Evolutionary conservation across 192 early-diverging fungal genomes (phyloP), one percentile per base, ranked within the genome.

Genomic region (Coemansia sp.): DNA sequence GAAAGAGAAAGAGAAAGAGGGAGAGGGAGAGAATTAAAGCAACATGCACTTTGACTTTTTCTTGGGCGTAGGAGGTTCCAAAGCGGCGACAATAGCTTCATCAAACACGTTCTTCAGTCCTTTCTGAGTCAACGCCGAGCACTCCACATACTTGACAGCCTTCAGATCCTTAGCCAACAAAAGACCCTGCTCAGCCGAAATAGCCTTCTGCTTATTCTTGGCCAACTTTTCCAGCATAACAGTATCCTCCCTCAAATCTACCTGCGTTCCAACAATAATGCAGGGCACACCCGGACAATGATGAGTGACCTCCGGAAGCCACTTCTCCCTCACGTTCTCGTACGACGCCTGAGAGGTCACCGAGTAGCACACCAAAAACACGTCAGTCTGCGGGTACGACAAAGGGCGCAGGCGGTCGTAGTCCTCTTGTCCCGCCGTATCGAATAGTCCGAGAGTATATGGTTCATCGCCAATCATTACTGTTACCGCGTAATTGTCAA

Each of bases 391-490:
- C 10, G 93, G 91, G 76, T 97, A 98, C 34, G 91, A 94, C n/a
- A 96, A 85, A 12, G 93, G 91, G 38, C 95, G 90, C 67, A 98
- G 84, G 50, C 93, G 90, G 84, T 97, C 94, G 74, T 95, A 95
- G 72, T 98, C 96, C 84, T 97, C 95, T 68, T 96, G 94, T 42
- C 93, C 95, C 27, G 95, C 94, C 48, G 95, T 97, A 89, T 98
- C 97, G 94, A 95, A 98, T 34, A 97, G 79, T 36, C 92, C 92
- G n/a, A 98, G 81, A 71, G 96, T 91, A n/a, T 96, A 90, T 31
- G 85, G 87, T 78, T 88, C 88, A 62, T 89, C 92, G 84, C 96
- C 94, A 29, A 95, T 91, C 65, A 92, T 88, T 64, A 98, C 87
- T 70, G 96, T 94, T 25, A 92, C 90, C 44, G 97, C 94, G 74